These are phyloP conservation scores for Cercospora brassicicola DNA, from an alignment of 2,329 filamentous ascomycete genomes.

Conservation along the genomic window DNA sequence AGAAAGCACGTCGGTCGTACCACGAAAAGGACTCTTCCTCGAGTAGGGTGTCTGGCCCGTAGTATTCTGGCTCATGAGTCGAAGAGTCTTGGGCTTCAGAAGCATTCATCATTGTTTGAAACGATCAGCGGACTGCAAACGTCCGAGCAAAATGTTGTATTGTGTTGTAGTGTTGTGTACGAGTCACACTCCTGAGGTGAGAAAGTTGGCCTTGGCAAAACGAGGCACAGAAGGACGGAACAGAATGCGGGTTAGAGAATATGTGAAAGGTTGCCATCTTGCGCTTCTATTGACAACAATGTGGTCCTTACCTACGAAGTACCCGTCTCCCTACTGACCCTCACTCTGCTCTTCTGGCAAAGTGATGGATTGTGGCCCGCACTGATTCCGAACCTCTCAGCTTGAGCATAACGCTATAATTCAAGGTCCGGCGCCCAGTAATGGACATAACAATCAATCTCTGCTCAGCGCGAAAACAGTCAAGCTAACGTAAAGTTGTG, in stretches of 20 bases:
- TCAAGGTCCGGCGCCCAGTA: constrained; percentile 70
- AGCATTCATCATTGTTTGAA: neutral
- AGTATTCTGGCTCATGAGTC: neutral
- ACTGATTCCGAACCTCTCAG: constrained; percentile 71
- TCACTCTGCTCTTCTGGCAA: neutral
- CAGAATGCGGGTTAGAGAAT: neutral
- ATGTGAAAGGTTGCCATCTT: neutral
- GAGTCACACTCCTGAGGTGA: neutral
- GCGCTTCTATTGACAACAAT: neutral
- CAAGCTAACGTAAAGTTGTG: constrained; percentile 52
- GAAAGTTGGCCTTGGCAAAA: neutral
- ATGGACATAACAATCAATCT: constrained; percentile 61
- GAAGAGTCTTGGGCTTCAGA: neutral
- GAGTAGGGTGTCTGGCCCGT: neutral
- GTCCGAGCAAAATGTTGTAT: neutral
- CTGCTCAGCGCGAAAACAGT: constrained; percentile 69
- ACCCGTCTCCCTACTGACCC: neutral
- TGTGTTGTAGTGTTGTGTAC: neutral
- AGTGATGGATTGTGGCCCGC: constrained; percentile 58
- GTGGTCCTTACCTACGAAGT: neutral
- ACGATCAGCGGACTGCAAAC: neutral
- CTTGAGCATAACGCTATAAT: constrained; percentile 64
- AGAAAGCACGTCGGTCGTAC: constrained; percentile 19
- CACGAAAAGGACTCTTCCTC: neutral
- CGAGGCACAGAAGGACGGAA: neutral